phyloP scores from a whole-genome alignment of 2,329 filamentous ascomycete genomes.

The Beauveria sp. region DNA sequence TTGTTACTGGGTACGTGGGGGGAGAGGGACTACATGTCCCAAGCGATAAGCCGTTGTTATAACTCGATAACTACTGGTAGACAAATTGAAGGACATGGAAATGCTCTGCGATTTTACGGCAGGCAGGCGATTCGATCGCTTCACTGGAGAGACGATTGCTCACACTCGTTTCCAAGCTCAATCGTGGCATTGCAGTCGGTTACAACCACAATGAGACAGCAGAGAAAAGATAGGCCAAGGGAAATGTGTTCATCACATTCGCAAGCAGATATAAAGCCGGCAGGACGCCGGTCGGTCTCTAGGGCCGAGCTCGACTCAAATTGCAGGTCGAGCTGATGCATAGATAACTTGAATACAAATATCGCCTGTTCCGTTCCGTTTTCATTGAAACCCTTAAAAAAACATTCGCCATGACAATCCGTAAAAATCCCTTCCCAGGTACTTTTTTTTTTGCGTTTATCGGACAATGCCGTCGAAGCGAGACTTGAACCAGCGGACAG shows the following conservation, averaged over 20 bases:
- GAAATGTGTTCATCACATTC: conserved; percentile 30
- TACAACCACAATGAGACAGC: conserved; percentile 1
- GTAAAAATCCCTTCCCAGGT: conserved; percentile 23
- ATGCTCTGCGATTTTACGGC: neutral
- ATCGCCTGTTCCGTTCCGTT: conserved; percentile 22
- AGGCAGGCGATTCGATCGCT: neutral
- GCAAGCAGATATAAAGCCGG: conserved; percentile 42
- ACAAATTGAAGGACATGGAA: neutral
- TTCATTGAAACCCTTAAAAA: conserved; percentile 22
- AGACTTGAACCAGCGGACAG: conserved; percentile 87
- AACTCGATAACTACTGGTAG: neutral
- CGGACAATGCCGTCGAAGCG: conserved; percentile 98
- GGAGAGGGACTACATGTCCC: neutral
- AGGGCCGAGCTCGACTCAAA: conserved; percentile 58
- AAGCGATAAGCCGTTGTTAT: neutral
- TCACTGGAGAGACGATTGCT: neutral
- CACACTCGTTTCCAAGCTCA: conserved; percentile 6
- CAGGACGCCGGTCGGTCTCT: conserved; percentile 65
- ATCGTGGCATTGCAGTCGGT: conserved; percentile 3
- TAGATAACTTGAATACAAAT: conserved; percentile 38
- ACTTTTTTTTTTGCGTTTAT: conserved; percentile 51
- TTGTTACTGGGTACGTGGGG: neutral
- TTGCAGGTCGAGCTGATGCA: conserved; percentile 44
- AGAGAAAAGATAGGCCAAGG: conserved; percentile 10
- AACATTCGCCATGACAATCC: conserved; percentile 35